Percentiles rank a stretch among this genome's conserved stretches.
These are phyloP conservation scores for Metschnikowia aberdeeniae DNA, from an alignment of 805 yeast species.

Conservation along the genomic window DNA sequence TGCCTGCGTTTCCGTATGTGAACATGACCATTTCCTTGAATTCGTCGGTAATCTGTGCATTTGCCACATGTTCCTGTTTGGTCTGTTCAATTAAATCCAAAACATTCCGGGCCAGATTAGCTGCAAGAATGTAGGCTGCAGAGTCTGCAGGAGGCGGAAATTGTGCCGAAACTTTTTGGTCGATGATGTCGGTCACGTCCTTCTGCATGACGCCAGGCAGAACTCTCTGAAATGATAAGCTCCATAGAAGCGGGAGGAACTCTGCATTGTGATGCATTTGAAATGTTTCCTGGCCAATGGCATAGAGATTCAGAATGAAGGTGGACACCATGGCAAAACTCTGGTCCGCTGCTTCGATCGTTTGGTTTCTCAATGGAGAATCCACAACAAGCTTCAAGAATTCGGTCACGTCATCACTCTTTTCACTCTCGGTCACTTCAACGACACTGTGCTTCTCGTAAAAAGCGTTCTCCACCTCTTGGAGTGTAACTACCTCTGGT, in stretches of 20 bases:
- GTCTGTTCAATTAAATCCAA: slow-evolving; percentile 23
- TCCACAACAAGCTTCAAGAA: slow-evolving; percentile 35
- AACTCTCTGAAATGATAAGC: slow-evolving; percentile 22
- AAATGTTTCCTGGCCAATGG: slow-evolving; percentile 24
- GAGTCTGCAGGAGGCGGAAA: slow-evolving; percentile 4
- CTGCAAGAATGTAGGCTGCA: slow-evolving; percentile 18
- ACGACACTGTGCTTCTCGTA: slow-evolving; percentile 26
- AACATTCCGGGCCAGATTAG: slow-evolving; percentile 29
- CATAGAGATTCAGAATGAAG: slow-evolving; percentile 24
- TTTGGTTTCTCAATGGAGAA: slow-evolving; percentile 21
- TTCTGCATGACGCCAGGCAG: slow-evolving; percentile 21
- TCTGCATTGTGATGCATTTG: slow-evolving; percentile 24
- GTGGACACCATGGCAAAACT: slow-evolving; percentile 23
- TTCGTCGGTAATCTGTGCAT: slow-evolving; percentile 14
- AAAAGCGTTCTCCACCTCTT: slow-evolving; percentile 21
- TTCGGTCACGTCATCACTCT: slow-evolving; percentile 25
- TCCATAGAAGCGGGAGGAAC: slow-evolving; percentile 34
- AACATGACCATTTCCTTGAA: slow-evolving; percentile 33
- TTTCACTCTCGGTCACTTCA: slow-evolving; percentile 16
- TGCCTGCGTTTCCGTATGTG: slow-evolving; percentile 36
- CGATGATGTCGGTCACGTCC: slow-evolving; percentile 21
- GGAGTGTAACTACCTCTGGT: slow-evolving; percentile 25
- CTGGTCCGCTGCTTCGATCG: slow-evolving; percentile 17
- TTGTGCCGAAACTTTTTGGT: slow-evolving; percentile 7
- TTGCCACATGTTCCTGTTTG: slow-evolving; percentile 11